Conservation (phyloP, 2,329 filamentous ascomycete genomes). For the Xylaria sp. region DNA sequence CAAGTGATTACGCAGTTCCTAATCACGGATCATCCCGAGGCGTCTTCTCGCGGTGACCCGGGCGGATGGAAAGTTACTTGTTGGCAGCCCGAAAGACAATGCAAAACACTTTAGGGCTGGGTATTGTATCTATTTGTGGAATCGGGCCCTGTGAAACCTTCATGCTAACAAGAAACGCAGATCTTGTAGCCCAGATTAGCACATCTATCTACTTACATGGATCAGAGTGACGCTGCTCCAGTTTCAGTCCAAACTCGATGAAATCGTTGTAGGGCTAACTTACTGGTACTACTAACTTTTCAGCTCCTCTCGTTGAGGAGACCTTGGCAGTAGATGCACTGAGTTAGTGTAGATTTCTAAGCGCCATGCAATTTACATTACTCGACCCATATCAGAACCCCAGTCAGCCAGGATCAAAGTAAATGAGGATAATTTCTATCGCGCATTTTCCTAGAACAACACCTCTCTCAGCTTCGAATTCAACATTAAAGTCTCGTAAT, state of each 20-base stretch:
- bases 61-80: conserved; percentile 8
- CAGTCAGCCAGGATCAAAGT: conserved; percentile 18
- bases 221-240: background rate
- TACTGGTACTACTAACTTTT: background rate
- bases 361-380: conserved; percentile 3
- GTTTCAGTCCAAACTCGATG: background rate
- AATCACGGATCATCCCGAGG: background rate
- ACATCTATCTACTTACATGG: background rate
- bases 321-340: background rate
- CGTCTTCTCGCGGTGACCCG: conserved; percentile 5
- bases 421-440: conserved; percentile 30
- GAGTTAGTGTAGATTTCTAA: background rate
- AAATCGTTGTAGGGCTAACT: background rate
- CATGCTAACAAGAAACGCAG: conserved; percentile 2
- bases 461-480: background rate
- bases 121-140: conserved; percentile 15
- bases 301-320: background rate
- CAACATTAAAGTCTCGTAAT: background rate
- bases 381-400: conserved; percentile 11
- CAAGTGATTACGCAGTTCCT: background rate
- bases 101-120: conserved; percentile 1
- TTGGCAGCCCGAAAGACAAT: background rate
- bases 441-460: conserved; percentile 20
- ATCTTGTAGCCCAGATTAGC: background rate
- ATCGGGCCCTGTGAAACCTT: conserved; percentile 15